Evolutionary conservation across 441 rosid genomes (phyloP), one percentile per base, ranked within the genome.

Genomic region (Aquilaria agallochum): DNA sequence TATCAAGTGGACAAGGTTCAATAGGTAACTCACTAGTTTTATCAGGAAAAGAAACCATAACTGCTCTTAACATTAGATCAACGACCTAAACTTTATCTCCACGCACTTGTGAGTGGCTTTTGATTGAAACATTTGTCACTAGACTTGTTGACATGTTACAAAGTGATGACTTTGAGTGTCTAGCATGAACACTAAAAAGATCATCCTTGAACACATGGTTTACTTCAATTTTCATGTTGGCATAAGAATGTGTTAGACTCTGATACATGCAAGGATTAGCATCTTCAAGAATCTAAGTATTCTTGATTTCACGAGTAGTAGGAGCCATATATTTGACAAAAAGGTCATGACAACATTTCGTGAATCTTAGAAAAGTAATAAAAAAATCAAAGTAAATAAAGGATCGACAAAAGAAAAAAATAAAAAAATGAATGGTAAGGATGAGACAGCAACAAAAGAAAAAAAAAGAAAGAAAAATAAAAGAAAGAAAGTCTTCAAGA

Each of bases 21-120:
- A 55, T 66, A 44, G 60, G 45, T 58, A 67, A 60, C 40, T 73
- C 79, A 66, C 55, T 48, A 50, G 59, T 46, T 71, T 62, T 79
- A 68, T 74, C 82, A 62, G 68, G 48, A 62, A 60, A 69, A 60
- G 64, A 75, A 59, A 63, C 74, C 73, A 65, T 64, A 60, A 65
- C 68, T 56, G 70, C 79, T 68, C 74, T 89, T 56, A 75, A 68
- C 46, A 65, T 65, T 66, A 59, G 70, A 34, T 65, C 85, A 70
- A 60, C 68, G 63, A 72, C 73, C 60, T 64, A 75, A 34, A 62
- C 67, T 67, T 79, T 75, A 55, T 66, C 66, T 50, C 69, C 80
- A 48, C 63, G 67, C 20, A 68, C 69, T 61, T 59, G 75, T 64
- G 78, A 76, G 68, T 68, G 52, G 65, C 73, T 68, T 27, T 62